Base-by-base conservation (phyloP, 208 protist species). In the Crithidia brevicula region DNA sequence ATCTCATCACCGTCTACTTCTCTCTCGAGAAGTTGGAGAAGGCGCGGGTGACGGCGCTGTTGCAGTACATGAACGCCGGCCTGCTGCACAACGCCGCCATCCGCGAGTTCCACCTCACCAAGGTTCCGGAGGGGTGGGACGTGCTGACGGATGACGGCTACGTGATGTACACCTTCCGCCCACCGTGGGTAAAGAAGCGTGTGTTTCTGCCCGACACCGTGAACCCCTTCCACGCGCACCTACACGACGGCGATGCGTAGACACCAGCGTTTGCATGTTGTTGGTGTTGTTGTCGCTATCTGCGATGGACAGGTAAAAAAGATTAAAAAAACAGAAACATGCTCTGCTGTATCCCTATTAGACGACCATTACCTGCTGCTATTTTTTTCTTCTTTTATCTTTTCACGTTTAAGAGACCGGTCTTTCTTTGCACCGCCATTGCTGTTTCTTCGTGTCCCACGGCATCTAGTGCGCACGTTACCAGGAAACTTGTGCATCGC, bases 1-100 rank as follows among this genome's bases (percentile, higher is more conserved):
- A 97, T 51, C 83, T 96, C 36, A 80, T 97, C 47, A 91, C 92
- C 15, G 77, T 97, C 9, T 97, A 92, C 67, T 93, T 95, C 33
- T 77, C 75, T 3, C 28, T 88, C 0, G 51, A 80, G 22, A 61
- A 60, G 22, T 54, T 94, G 10, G 78, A 81, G 23, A 79, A 78
- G 45, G 54, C 75, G 31, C 65, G 81, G 38, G 72, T 78, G 22
- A 57, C 54, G 30, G 81, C 72, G 43, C 70, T 96, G 31, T 59
- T 93, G 57, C 61, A 72, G 42, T 97, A 96, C 76, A 97, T 97
- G 93, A 96, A 94, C 53, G 52, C 53, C 8, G 63, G 58, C 23
- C 72, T 89, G 18, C 77, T 87, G 67, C 73, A 89, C 70, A 89
- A 82, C 47, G 73, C 74, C 8, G 82, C 79, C 0, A 69, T 93